Percentiles rank a stretch among this genome's conserved stretches.
Evolutionary conservation across 2,329 filamentous ascomycete genomes (phyloP).

Genomic region (Dothistroma pini): DNA sequence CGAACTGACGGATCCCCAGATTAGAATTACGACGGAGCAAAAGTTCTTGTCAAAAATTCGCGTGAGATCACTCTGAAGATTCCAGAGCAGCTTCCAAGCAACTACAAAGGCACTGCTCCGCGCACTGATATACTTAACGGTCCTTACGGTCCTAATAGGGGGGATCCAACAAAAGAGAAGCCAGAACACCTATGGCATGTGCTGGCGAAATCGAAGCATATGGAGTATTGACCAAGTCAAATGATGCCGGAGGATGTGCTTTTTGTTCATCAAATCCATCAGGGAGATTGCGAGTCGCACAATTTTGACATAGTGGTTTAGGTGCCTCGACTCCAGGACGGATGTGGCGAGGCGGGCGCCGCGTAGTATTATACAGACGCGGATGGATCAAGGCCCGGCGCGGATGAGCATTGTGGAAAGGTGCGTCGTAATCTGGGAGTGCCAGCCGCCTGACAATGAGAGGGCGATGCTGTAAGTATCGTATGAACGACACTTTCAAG

Average conservation of each 20-base stretch:
- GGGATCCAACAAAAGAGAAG: not conserved
- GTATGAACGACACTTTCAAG: too few relatives aligned
- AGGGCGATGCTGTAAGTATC: not conserved
- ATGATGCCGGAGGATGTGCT: slow-evolving; percentile 19
- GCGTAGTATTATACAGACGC: slow-evolving; percentile 2
- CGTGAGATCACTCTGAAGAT: too few relatives aligned
- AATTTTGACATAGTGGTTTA: too few relatives aligned
- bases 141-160: not conserved
- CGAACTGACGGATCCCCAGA: too few relatives aligned
- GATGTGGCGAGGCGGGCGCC: slow-evolving; percentile 15
- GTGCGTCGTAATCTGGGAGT: slow-evolving; percentile 1
- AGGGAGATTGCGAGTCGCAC: too few relatives aligned
- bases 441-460: not conserved
- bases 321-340: slow-evolving; percentile 16
- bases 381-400: not conserved
- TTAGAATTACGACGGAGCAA: not conserved
- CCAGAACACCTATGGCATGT: not conserved
- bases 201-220: not conserved
- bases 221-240: slow-evolving; percentile 15
- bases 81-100: not conserved
- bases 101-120: not conserved
- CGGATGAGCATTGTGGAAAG: slow-evolving; percentile 2
- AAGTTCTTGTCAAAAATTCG: too few relatives aligned
- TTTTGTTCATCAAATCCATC: too few relatives aligned
- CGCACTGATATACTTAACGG: not conserved